Conservation (phyloP, 1,284 basidiomycete genomes). For the Lignosus rhinocerotis region DNA sequence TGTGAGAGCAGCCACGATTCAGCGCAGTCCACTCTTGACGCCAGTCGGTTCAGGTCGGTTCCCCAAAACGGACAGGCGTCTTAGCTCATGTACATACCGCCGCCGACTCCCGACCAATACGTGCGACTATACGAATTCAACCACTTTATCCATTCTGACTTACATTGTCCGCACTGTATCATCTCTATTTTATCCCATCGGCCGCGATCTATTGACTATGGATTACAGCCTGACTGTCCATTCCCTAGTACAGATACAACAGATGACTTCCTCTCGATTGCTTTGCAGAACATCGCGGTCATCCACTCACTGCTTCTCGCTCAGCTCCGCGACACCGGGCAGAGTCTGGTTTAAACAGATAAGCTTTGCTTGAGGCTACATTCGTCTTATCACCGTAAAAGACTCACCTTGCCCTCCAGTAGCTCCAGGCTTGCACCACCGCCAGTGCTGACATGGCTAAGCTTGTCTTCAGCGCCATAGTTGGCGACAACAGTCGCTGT, state of each 20-base stretch:
- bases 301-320: slow-evolving; percentile 51
- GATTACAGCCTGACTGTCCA: slow-evolving; percentile 22
- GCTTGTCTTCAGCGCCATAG: slow-evolving; percentile 79
- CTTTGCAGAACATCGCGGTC: slow-evolving; percentile 4
- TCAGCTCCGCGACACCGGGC: slow-evolving; percentile 84
- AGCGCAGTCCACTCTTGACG: slow-evolving; percentile 4
- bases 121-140: too few species aligned
- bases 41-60: neutral
- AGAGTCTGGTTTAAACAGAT: slow-evolving; percentile 51
- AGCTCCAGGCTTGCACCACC: slow-evolving; percentile 96
- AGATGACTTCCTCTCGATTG: slow-evolving; percentile 13
- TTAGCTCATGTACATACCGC: too few species aligned
- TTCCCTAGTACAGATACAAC: slow-evolving; percentile 23
- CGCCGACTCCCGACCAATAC: too few species aligned
- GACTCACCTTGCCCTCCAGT: slow-evolving; percentile 89
- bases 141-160: neutral
- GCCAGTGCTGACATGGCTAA: slow-evolving; percentile 96
- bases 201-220: slow-evolving; percentile 5
- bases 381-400: neutral
- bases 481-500: slow-evolving; percentile 91
- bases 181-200: neutral
- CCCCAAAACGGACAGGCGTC: neutral
- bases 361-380: neutral
- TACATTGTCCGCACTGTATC: neutral
- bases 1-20: slow-evolving; percentile 9